A percentile compares a stretch with the other conserved stretches of the same genome.
Conservation (phyloP, 2,329 filamentous ascomycete genomes). For the Taxawa tesnikishii region DNA sequence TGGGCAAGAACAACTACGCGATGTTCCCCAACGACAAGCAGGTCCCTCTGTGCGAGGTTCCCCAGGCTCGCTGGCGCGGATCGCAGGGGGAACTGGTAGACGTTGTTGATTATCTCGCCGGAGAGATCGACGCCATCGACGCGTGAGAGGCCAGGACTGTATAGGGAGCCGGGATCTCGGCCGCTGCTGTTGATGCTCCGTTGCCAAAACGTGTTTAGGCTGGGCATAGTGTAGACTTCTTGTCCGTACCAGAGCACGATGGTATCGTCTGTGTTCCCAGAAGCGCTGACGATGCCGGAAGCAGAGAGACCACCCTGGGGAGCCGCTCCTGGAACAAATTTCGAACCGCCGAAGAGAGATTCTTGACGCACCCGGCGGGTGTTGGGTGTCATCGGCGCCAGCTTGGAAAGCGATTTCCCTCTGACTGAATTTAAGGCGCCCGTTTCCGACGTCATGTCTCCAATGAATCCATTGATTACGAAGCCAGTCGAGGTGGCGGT, state of each 20-base stretch:
- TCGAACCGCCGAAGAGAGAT: slow-evolving; percentile 29
- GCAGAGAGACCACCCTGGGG: slow-evolving; percentile 31
- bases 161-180: slow-evolving; percentile 23
- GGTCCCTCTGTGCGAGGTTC: slow-evolving; percentile 30
- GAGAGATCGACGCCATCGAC: slow-evolving; percentile 27
- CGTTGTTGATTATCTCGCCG: slow-evolving; percentile 29
- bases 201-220: slow-evolving; percentile 31
- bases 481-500: slow-evolving; percentile 12
- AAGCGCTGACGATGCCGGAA: slow-evolving; percentile 16
- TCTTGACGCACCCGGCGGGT: slow-evolving; percentile 34
- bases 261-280: slow-evolving; percentile 28
- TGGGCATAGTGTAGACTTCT: slow-evolving; percentile 32
- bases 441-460: slow-evolving; percentile 10
- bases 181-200: slow-evolving; percentile 21
- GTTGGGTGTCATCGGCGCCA: slow-evolving; percentile 40
- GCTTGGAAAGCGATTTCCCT: slow-evolving; percentile 20
- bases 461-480: slow-evolving; percentile 17
- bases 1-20: slow-evolving; percentile 29
- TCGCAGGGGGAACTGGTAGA: slow-evolving; percentile 28
- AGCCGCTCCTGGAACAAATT: slow-evolving; percentile 17
- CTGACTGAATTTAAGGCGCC: slow-evolving; percentile 15
- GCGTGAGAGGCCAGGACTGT: slow-evolving; percentile 27
- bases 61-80: slow-evolving; percentile 20
- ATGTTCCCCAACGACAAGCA: slow-evolving; percentile 31
- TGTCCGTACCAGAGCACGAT: slow-evolving; percentile 33